Percentiles rank a stretch among this genome's conserved stretches.
Evolutionary conservation across 2,329 filamentous ascomycete species (phyloP).

Genomic region (Fusarium pilosicola): DNA sequence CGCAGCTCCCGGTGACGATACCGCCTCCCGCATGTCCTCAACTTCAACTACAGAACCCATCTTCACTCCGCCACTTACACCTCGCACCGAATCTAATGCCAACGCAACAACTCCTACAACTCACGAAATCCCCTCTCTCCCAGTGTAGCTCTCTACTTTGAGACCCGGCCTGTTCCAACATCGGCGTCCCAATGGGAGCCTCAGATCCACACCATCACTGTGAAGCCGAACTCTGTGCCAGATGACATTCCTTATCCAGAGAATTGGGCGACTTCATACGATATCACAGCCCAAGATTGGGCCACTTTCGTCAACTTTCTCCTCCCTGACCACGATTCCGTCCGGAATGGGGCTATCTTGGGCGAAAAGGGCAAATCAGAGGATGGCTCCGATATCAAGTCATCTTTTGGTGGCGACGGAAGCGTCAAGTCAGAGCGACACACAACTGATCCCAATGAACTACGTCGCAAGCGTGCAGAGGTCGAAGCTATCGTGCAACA

Average conservation of each 20-base stretch:
- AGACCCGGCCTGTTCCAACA: slow-evolving; percentile 52
- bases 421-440: slow-evolving; percentile 11
- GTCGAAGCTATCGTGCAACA: slow-evolving; percentile 57
- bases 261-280: slow-evolving; percentile 52
- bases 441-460: slow-evolving; percentile 30
- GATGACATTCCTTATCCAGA: slow-evolving; percentile 57
- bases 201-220: slow-evolving; percentile 49
- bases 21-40: slow-evolving; percentile 52
- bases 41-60: slow-evolving; percentile 58
- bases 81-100: slow-evolving; percentile 46
- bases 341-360: slow-evolving; percentile 58
- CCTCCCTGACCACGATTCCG: slow-evolving; percentile 58
- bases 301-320: slow-evolving; percentile 67
- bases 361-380: slow-evolving; percentile 61
- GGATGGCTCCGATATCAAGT: slow-evolving; percentile 43
- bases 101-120: slow-evolving; percentile 19
- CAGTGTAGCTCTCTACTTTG: slow-evolving; percentile 55
- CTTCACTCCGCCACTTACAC: slow-evolving; percentile 63
- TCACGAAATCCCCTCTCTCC: slow-evolving; percentile 30
- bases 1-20: slow-evolving; percentile 49
- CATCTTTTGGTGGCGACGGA: slow-evolving; percentile 6
- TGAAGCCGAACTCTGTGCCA: slow-evolving; percentile 51
- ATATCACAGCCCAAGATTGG: slow-evolving; percentile 65
- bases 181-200: slow-evolving; percentile 39
- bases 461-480: slow-evolving; percentile 42